Conservation (phyloP, 2,329 filamentous ascomycete species). For the Fusarium verrucosum region DNA sequence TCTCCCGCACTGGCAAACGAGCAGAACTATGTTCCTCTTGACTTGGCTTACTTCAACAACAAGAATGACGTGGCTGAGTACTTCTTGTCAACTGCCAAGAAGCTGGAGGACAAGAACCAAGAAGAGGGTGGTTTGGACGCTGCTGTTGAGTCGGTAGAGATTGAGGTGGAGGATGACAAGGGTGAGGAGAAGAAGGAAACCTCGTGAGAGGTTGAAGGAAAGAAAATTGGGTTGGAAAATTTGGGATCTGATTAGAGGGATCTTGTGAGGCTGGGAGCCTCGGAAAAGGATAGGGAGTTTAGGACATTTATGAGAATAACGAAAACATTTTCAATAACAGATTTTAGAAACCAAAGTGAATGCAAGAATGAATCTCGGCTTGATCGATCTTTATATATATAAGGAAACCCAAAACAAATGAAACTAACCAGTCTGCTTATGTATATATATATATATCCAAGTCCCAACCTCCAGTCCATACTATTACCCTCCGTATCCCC, state of each 20-base stretch:
- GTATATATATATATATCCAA: too few relatives aligned
- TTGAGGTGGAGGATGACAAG: constrained; percentile 48
- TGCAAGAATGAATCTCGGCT: background rate
- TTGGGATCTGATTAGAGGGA: background rate
- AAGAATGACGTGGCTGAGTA: constrained; percentile 72
- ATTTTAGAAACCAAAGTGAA: background rate
- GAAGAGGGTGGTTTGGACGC: constrained; percentile 55
- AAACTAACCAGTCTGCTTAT: too few relatives aligned
- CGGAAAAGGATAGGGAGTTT: constrained; percentile 12
- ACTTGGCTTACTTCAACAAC: constrained; percentile 75
- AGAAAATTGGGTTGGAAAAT: background rate
- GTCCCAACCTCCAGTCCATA: background rate
- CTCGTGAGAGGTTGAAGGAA: background rate
- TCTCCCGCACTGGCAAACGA: constrained; percentile 82
- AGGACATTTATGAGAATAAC: constrained; percentile 17
- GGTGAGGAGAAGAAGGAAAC: constrained; percentile 35
- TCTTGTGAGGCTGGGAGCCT: background rate
- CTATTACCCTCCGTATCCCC: background rate
- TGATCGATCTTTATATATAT: too few relatives aligned
- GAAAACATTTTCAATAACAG: background rate
- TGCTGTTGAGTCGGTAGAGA: constrained; percentile 52
- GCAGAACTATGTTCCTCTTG: constrained; percentile 82
- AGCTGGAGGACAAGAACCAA: constrained; percentile 59
- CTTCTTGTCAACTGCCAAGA: constrained; percentile 61
- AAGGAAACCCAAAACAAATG: too few relatives aligned